A percentile compares a stretch with the other conserved stretches of the same genome.
Evolutionary conservation across 192 early-diverging fungal species (phyloP).

Genomic region (Podila epigama): DNA sequence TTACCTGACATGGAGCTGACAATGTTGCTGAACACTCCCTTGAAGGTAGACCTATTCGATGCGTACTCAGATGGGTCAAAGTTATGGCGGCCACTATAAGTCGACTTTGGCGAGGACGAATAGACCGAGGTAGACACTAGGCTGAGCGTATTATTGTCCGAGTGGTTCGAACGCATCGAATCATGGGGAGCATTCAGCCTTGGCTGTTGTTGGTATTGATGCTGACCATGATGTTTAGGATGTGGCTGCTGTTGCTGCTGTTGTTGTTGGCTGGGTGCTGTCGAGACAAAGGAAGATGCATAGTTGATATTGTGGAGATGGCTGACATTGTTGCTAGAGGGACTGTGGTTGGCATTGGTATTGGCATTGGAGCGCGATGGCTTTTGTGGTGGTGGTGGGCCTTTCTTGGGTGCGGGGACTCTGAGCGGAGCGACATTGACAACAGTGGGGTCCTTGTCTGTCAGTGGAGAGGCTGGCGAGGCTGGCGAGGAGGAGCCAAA

Average conservation of each 20-base stretch:
- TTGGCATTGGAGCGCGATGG: constrained; percentile 10
- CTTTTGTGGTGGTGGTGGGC: constrained; percentile 39
- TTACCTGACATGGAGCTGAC: constrained; percentile 60
- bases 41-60: constrained; percentile 57
- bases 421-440: neutral
- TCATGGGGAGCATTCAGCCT: constrained; percentile 32
- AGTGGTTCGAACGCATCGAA: constrained; percentile 36
- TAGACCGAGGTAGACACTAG: constrained; percentile 17
- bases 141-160: constrained; percentile 25
- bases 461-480: neutral
- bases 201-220: constrained; percentile 6
- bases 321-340: neutral
- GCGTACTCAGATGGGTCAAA: constrained; percentile 31
- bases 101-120: constrained; percentile 44
- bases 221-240: neutral
- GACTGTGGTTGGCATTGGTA: neutral
- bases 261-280: neutral
- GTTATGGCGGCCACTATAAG: constrained; percentile 34
- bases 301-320: neutral
- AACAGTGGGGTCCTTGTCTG: neutral
- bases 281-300: neutral
- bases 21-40: constrained; percentile 64
- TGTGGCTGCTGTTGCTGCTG: constrained; percentile 1
- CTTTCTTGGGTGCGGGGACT: constrained; percentile 44
- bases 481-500: neutral